phyloP scores from a whole-genome alignment of 1,284 basidiomycete species.

The Flammula alnicola region DNA sequence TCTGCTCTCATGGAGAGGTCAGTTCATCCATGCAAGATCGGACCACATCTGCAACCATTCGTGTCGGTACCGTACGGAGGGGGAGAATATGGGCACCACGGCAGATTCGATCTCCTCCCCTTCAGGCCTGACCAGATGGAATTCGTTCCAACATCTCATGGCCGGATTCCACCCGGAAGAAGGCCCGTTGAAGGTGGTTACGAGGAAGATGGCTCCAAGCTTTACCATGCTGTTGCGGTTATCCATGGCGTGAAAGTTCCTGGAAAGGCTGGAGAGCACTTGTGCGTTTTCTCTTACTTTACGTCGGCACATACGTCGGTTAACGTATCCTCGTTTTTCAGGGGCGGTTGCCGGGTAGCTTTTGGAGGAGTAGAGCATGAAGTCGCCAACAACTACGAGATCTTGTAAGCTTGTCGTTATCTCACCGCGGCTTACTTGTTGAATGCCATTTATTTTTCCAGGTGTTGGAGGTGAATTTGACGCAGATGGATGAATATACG shows the following conservation, averaged over 20 bases:
- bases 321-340: slow-evolving; percentile 8
- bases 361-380: slow-evolving; percentile 48
- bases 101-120: slow-evolving; percentile 73
- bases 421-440: background rate
- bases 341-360: slow-evolving; percentile 30
- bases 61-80: slow-evolving; percentile 69
- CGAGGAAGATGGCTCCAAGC: slow-evolving; percentile 44
- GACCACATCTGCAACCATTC: slow-evolving; percentile 54
- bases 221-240: slow-evolving; percentile 58
- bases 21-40: slow-evolving; percentile 83
- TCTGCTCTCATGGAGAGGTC: slow-evolving; percentile 68
- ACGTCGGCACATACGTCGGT: background rate
- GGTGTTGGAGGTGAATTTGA: slow-evolving; percentile 20
- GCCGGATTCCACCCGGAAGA: slow-evolving; percentile 58
- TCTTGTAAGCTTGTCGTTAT: slow-evolving; percentile 50
- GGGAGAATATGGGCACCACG: slow-evolving; percentile 58
- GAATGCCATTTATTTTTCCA: slow-evolving; percentile 1
- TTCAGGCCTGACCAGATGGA: slow-evolving; percentile 71
- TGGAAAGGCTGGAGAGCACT: slow-evolving; percentile 73
- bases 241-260: slow-evolving; percentile 62
- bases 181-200: slow-evolving; percentile 61
- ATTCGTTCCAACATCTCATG: slow-evolving; percentile 63
- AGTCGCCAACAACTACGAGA: slow-evolving; percentile 54
- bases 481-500: background rate
- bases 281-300: slow-evolving; percentile 47